phyloP scores from a whole-genome alignment of 495 filamentous ascomycete genomes.

The Hypoxylon subgilvum region DNA sequence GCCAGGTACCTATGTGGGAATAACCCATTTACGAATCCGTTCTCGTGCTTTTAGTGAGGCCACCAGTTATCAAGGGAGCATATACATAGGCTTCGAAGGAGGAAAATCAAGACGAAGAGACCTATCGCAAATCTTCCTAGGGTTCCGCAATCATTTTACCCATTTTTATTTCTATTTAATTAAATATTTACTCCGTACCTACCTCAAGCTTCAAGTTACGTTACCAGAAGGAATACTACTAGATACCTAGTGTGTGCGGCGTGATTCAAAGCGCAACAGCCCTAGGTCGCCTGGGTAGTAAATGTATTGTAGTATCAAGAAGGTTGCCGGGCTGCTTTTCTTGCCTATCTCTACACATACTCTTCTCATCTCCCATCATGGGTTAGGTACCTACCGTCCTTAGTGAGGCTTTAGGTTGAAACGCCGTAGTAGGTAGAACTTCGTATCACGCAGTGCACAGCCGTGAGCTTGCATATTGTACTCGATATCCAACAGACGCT shows the following conservation, averaged over 20 bases:
- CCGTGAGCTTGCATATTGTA: background rate
- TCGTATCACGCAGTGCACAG: slow-evolving; percentile 7
- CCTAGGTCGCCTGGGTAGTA: too few species aligned
- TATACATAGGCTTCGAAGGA: background rate
- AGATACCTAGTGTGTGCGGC: too few species aligned
- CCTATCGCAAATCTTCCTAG: slow-evolving; percentile 4
- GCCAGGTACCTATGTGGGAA: too few species aligned
- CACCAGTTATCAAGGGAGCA: slow-evolving; percentile 1
- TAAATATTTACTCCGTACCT: too few species aligned
- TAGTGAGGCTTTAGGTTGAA: background rate
- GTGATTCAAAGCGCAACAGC: too few species aligned
- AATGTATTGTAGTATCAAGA: too few species aligned
- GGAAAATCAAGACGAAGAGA: background rate
- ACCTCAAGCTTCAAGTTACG: too few species aligned
- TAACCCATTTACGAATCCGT: too few species aligned
- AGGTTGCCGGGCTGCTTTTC: too few species aligned
- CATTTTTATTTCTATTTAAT: slow-evolving; percentile 1
- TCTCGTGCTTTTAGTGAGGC: too few species aligned
- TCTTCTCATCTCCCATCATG: background rate
- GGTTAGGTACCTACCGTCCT: background rate
- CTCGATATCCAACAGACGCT: background rate
- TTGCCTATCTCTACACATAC: background rate
- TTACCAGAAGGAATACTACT: too few species aligned
- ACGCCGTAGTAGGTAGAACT: slow-evolving; percentile 13
- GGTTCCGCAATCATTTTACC: slow-evolving; percentile 22